These are phyloP conservation scores for Talaromyces amestolkiae DNA, from an alignment of 2,329 filamentous ascomycete species.

Conservation along the genomic window DNA sequence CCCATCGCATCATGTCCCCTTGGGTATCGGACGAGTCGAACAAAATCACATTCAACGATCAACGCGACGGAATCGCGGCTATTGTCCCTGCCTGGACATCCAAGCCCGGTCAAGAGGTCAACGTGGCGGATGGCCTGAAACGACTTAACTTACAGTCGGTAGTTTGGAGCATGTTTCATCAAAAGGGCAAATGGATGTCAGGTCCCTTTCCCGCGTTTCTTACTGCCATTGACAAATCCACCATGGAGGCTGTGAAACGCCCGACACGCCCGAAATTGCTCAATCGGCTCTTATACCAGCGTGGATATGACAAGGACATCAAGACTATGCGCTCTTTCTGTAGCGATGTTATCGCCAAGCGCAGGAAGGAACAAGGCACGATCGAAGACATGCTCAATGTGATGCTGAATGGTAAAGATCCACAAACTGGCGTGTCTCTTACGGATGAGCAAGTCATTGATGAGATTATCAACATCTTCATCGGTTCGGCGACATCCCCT, in stretches of 20 bases:
- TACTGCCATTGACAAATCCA: conserved; percentile 55
- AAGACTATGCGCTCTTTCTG: conserved; percentile 56
- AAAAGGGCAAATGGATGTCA: conserved; percentile 48
- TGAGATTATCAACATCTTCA: conserved; percentile 66
- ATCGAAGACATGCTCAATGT: conserved; percentile 62
- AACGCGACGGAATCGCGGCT: conserved; percentile 51
- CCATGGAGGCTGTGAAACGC: conserved; percentile 56
- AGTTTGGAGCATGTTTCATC: conserved; percentile 53
- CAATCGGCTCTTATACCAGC: conserved; percentile 53
- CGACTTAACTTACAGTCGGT: conserved; percentile 54
- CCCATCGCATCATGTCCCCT: conserved; percentile 52
- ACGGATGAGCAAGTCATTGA: conserved; percentile 62
- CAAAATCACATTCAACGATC: conserved; percentile 45
- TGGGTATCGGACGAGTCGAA: conserved; percentile 45
- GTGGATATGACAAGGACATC: conserved; percentile 56
- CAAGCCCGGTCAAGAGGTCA: conserved; percentile 40
- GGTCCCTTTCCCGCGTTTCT: conserved; percentile 52
- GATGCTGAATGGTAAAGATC: conserved; percentile 59
- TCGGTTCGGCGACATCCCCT: conserved; percentile 68
- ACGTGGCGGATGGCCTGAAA: conserved; percentile 52
- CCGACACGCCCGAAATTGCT: conserved; percentile 53
- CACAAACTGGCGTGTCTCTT: conserved; percentile 59
- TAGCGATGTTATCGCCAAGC: conserved; percentile 56
- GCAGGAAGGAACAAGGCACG: conserved; percentile 53
- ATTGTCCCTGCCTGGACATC: conserved; percentile 53